Percentiles rank a stretch among this genome's conserved stretches.
Conservation (phyloP, 2,329 filamentous ascomycete species). For the Verruconis gallopava region DNA sequence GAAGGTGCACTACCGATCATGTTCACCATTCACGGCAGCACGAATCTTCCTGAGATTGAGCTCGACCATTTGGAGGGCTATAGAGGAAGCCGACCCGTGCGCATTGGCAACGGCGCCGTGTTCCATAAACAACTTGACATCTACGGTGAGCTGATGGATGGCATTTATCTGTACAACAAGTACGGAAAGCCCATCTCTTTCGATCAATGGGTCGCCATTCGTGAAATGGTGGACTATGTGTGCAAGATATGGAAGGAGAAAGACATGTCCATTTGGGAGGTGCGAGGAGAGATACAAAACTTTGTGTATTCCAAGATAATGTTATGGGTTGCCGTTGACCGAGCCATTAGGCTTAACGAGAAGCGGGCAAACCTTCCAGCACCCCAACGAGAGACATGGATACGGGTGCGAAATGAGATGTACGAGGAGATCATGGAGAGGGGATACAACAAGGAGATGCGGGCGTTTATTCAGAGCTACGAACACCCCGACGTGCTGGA, state of each 20-base stretch:
- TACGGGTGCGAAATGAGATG: constrained; percentile 50
- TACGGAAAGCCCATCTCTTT: constrained; percentile 62
- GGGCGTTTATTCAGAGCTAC: constrained; percentile 64
- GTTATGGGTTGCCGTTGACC: constrained; percentile 72
- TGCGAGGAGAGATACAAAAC: constrained; percentile 60
- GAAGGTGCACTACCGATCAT: constrained; percentile 61
- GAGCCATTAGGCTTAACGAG: constrained; percentile 58
- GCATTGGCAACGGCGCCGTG: constrained; percentile 65
- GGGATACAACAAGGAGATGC: constrained; percentile 58
- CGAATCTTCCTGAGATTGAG: constrained; percentile 59
- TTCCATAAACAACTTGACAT: constrained; percentile 69
- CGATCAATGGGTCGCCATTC: constrained; percentile 61
- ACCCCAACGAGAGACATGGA: constrained; percentile 54
- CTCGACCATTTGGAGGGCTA: constrained; percentile 62
- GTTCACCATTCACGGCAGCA: constrained; percentile 63
- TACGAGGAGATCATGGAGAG: constrained; percentile 71
- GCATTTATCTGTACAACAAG: constrained; percentile 67
- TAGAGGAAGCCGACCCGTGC: constrained; percentile 54
- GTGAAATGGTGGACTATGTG: constrained; percentile 57
- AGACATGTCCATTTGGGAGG: constrained; percentile 79
- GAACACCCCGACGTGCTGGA: constrained; percentile 58
- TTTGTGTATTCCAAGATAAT: constrained; percentile 75
- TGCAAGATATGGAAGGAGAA: constrained; percentile 50
- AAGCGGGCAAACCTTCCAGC: constrained; percentile 60
- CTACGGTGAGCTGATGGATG: constrained; percentile 67